Percentiles rank a stretch among this genome's conserved stretches.
These are phyloP conservation scores for Penicillium dipodomyicola DNA, from an alignment of 495 filamentous ascomycete species.

Conservation along the genomic window DNA sequence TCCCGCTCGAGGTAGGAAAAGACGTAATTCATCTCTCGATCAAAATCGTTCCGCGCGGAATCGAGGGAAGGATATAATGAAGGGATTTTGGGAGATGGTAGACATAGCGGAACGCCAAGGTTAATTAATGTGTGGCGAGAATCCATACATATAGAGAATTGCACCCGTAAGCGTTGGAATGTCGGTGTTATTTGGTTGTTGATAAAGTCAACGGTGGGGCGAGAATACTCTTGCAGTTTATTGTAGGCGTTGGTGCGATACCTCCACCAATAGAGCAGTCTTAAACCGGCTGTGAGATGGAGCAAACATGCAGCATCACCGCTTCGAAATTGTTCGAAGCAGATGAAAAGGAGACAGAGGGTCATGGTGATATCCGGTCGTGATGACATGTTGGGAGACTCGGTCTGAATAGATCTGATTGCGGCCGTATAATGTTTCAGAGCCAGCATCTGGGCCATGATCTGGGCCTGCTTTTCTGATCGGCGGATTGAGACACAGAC, in stretches of 20 bases:
- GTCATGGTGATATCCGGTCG: conserved; percentile 9
- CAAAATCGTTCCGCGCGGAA: conserved; percentile 7
- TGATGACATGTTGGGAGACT: conserved; percentile 1
- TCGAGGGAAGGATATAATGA: conserved; percentile 1
- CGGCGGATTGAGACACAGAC: background rate
- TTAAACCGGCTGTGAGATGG: conserved; percentile 10
- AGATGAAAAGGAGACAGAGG: conserved; percentile 18
- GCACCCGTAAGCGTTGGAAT: conserved; percentile 9
- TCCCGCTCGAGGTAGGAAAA: conserved; percentile 5
- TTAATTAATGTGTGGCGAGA: conserved; percentile 1
- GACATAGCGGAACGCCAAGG: conserved; percentile 6
- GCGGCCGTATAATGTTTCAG: conserved; percentile 10
- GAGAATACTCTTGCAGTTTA: conserved; percentile 5
- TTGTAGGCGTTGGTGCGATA: background rate
- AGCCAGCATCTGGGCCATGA: conserved; percentile 4
- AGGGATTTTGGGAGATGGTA: conserved; percentile 5
- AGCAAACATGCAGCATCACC: conserved; percentile 15
- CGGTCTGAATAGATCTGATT: conserved; percentile 4
- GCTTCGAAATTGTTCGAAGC: conserved; percentile 19
- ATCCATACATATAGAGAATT: conserved; percentile 15
- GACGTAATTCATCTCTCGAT: conserved; percentile 5
- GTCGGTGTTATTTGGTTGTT: conserved; percentile 10
- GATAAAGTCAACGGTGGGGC: conserved; percentile 3
- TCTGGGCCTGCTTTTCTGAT: conserved; percentile 5
- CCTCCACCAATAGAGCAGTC: conserved; percentile 14